Evolutionary conservation across 495 filamentous ascomycete genomes (phyloP), one percentile per base, ranked within the genome.

Genomic region (Podospora anserina): DNA sequence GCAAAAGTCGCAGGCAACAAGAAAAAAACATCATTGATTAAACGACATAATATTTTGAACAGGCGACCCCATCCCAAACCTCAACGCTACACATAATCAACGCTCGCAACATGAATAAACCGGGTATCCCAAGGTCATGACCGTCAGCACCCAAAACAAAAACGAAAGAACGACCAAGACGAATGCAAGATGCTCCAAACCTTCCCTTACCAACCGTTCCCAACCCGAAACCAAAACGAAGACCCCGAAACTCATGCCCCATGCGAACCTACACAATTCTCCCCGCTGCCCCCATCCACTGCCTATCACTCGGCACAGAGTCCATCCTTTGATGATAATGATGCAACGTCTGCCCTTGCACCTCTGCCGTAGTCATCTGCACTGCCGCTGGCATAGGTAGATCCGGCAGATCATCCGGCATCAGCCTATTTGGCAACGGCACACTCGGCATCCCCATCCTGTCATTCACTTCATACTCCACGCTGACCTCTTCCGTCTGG

Each of bases 401-500:
- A 32, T 32, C 30, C 30, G 30, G 30, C 30, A 56, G 5, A 13
- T 56, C 54, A 18, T 56, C 19, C 19, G 54, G 16, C 54, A 56
- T 56, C 54, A 5, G 54, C 54, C 54, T 32, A 15, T 56, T 56
- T 13, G 19, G 2, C 5, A 56, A 4, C 54, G 16, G 54, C 16
- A 56, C 54, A 18, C 15, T 20, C 11, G 19, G 54, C 15, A 58
- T 26, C 55, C 6, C 55, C 3, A 19, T 58, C 55, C 9, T 58
- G 27, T 15, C 55, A 13, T 68, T 68, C 15, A 58, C 18, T 53
- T 75, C 73, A 34, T 71, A 75, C 68, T 75, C 68, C 9, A 75
- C 70, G 4, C 68, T 63, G 5, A 75, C 69, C 58, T 75, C 73
- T 34, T 75, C 73, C 2, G 70, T 72, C 62, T 72, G 68, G 20